phyloP scores from a whole-genome alignment of 2,329 filamentous ascomycete genomes.

The Talaromyces sp. region DNA sequence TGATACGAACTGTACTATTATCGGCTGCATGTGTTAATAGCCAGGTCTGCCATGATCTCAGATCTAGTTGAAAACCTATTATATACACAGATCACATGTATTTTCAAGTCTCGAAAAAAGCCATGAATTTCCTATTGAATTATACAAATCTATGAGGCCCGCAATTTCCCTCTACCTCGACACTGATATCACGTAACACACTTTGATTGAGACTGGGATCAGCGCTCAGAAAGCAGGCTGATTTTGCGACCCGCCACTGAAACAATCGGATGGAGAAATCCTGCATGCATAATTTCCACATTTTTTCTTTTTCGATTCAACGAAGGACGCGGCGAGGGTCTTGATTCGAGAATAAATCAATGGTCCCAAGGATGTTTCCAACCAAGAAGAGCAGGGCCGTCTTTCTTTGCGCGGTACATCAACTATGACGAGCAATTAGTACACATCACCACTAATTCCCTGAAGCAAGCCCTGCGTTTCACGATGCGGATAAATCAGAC shows the following conservation, averaged over 20 bases:
- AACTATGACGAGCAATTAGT: slow-evolving; percentile 54
- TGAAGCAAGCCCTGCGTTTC: background rate
- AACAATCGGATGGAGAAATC: background rate
- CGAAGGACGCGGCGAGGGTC: background rate
- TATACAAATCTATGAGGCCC: background rate
- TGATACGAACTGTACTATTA: background rate
- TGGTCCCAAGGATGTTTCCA: slow-evolving; percentile 98
- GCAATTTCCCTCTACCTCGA: background rate
- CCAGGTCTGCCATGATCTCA: background rate
- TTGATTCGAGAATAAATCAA: slow-evolving; percentile 41
- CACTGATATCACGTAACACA: background rate
- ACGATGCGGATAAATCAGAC: slow-evolving; percentile 32
- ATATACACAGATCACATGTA: background rate
- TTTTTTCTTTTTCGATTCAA: background rate
- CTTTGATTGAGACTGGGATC: background rate
- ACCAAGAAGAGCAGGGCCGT: slow-evolving; percentile 84
- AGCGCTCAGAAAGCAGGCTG: background rate
- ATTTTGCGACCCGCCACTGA: background rate
- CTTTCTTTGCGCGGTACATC: slow-evolving; percentile 95
- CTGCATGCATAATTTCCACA: background rate
- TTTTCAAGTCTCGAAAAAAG: background rate
- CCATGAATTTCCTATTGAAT: slow-evolving; percentile 1
- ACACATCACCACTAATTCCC: background rate
- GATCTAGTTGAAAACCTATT: background rate
- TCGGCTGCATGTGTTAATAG: background rate